Base-by-base conservation (phyloP, 2,329 filamentous ascomycete species). In the Xylaria polymorpha region DNA sequence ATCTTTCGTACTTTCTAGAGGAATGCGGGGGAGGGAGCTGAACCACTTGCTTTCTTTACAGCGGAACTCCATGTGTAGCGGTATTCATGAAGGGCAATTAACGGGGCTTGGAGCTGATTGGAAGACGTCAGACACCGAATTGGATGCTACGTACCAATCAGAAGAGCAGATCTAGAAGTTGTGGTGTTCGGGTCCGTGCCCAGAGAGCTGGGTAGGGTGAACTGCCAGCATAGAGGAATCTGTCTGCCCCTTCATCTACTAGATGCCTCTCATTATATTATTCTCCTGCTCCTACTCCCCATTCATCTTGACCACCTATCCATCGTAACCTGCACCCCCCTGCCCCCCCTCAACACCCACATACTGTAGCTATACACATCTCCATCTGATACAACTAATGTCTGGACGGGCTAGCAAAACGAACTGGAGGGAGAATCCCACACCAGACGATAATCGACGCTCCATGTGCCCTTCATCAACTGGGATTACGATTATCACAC, bases 371-470 rank as follows among this genome's bases (percentile, higher is more conserved):
- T 53, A 18, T 41, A 41, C 20, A 57, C 35, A 57, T 6, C 35
- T n/a, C 25, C 20, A 20, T 41, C 37, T 20, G 25, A 35, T 12
- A 60, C 4, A 22, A 46, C 18, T 20, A 4, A 10, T 55, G 10
- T 14, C 29, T 37, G 1, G 29, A 32, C n/a, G 12, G 22, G 18
- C 18, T 20, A 15, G 20, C 32, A 57, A 41, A 12, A 61, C 43
- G 50, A 20, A 7, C 4, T 39, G 22, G 57, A 55, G 15, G n/a
- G 9, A 51, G 4, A 29, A 61, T 25, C 64, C 53, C 10, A 58
- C 53, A 3, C 59, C 64, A 1, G 46, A 60, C 12, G 43, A 59
- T 43, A 18, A 62, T 15, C 29, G 48, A 15, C 14, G 43, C 9
- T 46, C 8, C 46, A 64, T 46, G 32, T 51, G 6, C 65, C 65